phyloP scores from a whole-genome alignment of 2,329 filamentous ascomycete species.

The Lachnellula arida region DNA sequence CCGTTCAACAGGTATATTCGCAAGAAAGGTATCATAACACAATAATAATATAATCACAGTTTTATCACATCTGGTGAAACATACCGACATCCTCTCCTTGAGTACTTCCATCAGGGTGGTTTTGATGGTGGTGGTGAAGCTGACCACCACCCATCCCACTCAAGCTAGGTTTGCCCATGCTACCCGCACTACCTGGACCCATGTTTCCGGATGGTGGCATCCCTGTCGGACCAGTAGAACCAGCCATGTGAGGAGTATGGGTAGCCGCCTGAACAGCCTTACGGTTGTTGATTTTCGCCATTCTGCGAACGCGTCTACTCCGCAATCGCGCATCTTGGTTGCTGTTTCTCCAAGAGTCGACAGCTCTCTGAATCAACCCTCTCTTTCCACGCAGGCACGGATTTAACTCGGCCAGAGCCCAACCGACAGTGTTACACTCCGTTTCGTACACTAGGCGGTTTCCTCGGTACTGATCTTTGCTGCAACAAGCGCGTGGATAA shows the following conservation, averaged over 20 bases:
- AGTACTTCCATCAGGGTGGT: constrained; percentile 61
- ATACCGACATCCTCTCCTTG: constrained; percentile 84
- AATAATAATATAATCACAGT: constrained; percentile 39
- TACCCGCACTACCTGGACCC: constrained; percentile 46
- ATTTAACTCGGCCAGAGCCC: constrained; percentile 92
- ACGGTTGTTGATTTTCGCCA: constrained; percentile 92
- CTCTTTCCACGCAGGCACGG: constrained; percentile 86
- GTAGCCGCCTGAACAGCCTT: constrained; percentile 62
- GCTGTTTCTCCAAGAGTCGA: constrained; percentile 98
- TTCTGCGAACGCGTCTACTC: constrained; percentile 85
- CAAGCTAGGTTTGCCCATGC: constrained; percentile 64
- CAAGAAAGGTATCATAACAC: constrained; percentile 32
- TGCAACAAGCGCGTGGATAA: constrained; percentile 90
- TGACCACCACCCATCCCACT: constrained; percentile 60
- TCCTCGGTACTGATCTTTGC: constrained; percentile 93
- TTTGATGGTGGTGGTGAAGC: constrained; percentile 64
- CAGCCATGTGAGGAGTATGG: constrained; percentile 58
- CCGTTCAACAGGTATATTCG: constrained; percentile 27
- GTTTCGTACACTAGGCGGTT: constrained; percentile 96
- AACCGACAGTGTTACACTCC: constrained; percentile 99
- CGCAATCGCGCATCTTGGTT: constrained; percentile 91
- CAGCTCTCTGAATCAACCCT: constrained; percentile 91
- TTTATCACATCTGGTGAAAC: constrained; percentile 72
- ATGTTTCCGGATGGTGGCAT: constrained; percentile 61
- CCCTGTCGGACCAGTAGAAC: constrained; percentile 59